Base-by-base conservation (phyloP, 176 grass and related monocot species). In the Cocos nucifera region DNA sequence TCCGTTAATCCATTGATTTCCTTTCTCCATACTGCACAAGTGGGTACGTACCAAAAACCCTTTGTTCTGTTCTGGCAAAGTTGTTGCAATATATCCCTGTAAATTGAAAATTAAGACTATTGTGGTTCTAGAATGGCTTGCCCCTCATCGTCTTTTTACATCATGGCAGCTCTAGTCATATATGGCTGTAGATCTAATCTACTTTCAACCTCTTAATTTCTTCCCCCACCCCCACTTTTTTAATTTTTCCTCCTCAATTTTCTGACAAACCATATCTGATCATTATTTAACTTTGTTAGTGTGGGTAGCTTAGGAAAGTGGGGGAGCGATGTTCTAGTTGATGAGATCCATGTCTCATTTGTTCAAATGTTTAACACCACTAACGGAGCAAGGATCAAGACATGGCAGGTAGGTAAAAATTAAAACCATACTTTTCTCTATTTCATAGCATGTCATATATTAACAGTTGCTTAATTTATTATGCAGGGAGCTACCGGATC, bases 371-470 rank as follows among this genome's bases (percentile, higher is more conserved):
- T 19, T 6, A 63, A 65, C 5, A 73, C 78, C 2, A 49, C 1
- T 56, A 76, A 85, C 49, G 82, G 78, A 4, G 82, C 73, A 19
- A 82, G 82, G 71, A 89, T 89, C 61, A 82, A 85, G 70, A 89
- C 73, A 0, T 89, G 86, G 67, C 67, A 69, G 67, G 67, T 69
- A 69, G 67, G 67, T 69, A 27, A 49, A 25, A 10, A 15, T 69
- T n/a, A 57, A 23, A 15, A 26, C 49, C 3, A 26, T 16, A 25
- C 19, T 26, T 52, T 64, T n/a, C 49, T 6, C 18, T 30, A n/a
- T 53, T 56, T 56, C 15, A 12, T 44, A 4, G 7, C 57, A 44
- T 65, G 2, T 50, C n/a, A n/a, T n/a, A n/a, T 39, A 24, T 55
- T 51, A 25, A 23, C 15, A 28, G 6, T 62, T 61, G 18, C 25